Conservation (phyloP, 345 rosid species). For the Sisymbrium irio region DNA sequence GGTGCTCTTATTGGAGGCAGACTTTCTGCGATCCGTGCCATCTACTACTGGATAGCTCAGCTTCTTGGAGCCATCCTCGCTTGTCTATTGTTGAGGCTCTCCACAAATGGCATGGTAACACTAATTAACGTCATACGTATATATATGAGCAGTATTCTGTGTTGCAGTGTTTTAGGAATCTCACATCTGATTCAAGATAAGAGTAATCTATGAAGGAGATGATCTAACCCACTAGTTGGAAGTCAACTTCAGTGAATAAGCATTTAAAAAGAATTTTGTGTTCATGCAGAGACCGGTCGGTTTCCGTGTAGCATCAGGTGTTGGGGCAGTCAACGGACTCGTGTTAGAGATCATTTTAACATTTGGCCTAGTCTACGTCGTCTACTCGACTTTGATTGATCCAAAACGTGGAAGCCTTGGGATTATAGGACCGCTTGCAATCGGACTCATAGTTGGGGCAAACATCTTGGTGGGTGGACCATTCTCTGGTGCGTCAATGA, state of each 20-base stretch:
- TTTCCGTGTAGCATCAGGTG: conserved; percentile 53
- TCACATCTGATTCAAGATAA: neutral
- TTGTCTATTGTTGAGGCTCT: conserved; percentile 52
- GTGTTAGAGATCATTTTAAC: conserved; percentile 37
- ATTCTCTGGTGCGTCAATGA: conserved; percentile 39
- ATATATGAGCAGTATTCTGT: too few species aligned
- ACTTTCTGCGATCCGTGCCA: conserved; percentile 51
- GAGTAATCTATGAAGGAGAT: too few species aligned
- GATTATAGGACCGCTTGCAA: conserved; percentile 36
- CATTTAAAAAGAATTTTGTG: neutral
- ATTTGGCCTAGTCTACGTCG: conserved; percentile 35
- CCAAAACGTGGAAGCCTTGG: conserved; percentile 40
- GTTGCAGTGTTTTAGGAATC: neutral
- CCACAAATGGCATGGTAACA: conserved; percentile 64
- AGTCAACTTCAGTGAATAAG: neutral
- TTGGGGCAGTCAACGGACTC: conserved; percentile 42
- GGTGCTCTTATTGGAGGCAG: conserved; percentile 77
- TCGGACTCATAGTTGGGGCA: conserved; percentile 35
- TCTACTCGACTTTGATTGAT: conserved; percentile 35
- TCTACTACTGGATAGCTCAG: conserved; percentile 76
- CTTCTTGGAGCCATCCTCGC: conserved; percentile 64
- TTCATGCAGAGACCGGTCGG: conserved; percentile 62
- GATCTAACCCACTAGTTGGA: neutral
- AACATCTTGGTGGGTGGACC: conserved; percentile 38
- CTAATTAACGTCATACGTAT: neutral